Evolutionary conservation across 1,139 yeast species (phyloP).

Genomic region (Pneumocystis jirovecii): DNA sequence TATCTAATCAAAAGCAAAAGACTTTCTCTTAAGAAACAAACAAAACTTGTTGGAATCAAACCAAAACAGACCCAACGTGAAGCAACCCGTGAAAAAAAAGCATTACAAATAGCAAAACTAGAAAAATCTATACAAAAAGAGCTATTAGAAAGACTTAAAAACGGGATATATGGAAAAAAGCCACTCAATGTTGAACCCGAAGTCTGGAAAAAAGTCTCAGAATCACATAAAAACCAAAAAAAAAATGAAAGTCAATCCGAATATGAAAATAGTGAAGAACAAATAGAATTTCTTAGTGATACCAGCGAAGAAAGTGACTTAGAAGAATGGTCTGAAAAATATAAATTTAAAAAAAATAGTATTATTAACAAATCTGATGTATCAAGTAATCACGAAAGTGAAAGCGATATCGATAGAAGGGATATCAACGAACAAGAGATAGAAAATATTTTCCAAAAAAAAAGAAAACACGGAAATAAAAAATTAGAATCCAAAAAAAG

Average conservation of each 20-base stretch:
- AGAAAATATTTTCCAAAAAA: background rate
- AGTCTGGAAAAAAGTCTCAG: constrained; percentile 86
- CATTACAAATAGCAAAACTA: constrained; percentile 87
- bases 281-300: constrained; percentile 23
- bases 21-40: constrained; percentile 75
- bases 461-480: background rate
- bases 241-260: constrained; percentile 53
- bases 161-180: constrained; percentile 96
- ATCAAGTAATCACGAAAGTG: background rate
- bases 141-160: constrained; percentile 78
- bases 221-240: constrained; percentile 47
- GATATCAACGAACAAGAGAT: background rate
- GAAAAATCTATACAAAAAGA: constrained; percentile 95
- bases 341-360: background rate
- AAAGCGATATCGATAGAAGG: background rate
- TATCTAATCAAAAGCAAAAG: constrained; percentile 94
- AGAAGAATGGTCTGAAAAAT: background rate
- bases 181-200: constrained; percentile 92
- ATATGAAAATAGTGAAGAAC: constrained; percentile 38
- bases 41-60: constrained; percentile 81
- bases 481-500: background rate
- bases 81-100: constrained; percentile 86
- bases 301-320: constrained; percentile 19
- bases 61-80: constrained; percentile 92
- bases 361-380: background rate